A percentile compares a stretch with the other conserved stretches of the same genome.
phyloP scores from a whole-genome alignment of 2,329 filamentous ascomycete species.

The Davidsoniella virescens region DNA sequence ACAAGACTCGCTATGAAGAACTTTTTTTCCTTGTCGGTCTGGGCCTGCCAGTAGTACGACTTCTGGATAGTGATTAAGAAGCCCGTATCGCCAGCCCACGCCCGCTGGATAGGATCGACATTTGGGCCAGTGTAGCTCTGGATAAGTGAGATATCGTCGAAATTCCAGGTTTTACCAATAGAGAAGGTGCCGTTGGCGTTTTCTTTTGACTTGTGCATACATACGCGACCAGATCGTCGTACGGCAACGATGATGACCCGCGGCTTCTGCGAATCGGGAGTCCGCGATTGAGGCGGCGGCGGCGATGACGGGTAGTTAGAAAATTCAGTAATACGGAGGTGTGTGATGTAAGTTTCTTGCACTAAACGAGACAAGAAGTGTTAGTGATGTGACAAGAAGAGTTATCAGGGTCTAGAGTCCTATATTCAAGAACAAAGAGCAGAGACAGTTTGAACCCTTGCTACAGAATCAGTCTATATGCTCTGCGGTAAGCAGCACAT shows the following conservation, averaged over 20 bases:
- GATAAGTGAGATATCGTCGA: slow-evolving; percentile 74
- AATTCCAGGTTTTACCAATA: slow-evolving; percentile 94
- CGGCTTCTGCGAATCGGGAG: slow-evolving; percentile 62
- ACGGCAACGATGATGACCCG: slow-evolving; percentile 89
- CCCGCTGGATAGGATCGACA: slow-evolving; percentile 41
- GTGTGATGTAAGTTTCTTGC: slow-evolving; percentile 92
- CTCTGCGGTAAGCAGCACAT: too few relatives aligned
- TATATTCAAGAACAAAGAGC: background rate
- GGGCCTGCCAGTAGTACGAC: slow-evolving; percentile 92
- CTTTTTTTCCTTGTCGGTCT: slow-evolving; percentile 89
- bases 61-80: slow-evolving; percentile 84
- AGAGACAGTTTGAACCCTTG: too few relatives aligned
- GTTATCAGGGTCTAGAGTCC: slow-evolving; percentile 11
- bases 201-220: slow-evolving; percentile 93
- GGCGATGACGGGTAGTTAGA: slow-evolving; percentile 66
- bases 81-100: slow-evolving; percentile 70
- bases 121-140: slow-evolving; percentile 59
- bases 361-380: slow-evolving; percentile 28
- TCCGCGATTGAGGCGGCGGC: slow-evolving; percentile 60
- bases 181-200: slow-evolving; percentile 89
- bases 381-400: slow-evolving; percentile 11
- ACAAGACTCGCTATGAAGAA: slow-evolving; percentile 94
- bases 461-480: too few relatives aligned
- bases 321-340: slow-evolving; percentile 83
- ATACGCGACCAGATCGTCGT: slow-evolving; percentile 76